Evolutionary conservation across 495 filamentous ascomycete species (phyloP).

Genomic region (Tuber indicum): DNA sequence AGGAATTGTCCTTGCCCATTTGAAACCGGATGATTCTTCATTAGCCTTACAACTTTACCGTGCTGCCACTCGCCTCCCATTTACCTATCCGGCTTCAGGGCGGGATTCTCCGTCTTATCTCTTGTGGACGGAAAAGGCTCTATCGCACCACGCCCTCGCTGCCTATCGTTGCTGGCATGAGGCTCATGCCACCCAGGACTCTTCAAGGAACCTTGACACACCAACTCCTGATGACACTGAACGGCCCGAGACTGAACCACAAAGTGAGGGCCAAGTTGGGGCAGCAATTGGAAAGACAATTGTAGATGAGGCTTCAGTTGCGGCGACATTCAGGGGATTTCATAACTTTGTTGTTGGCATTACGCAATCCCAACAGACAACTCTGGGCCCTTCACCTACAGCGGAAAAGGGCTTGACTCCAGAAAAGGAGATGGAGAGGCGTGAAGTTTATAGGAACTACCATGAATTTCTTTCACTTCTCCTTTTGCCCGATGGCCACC

Average conservation of each 20-base stretch:
- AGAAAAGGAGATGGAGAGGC: constrained; percentile 34
- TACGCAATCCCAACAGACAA: constrained; percentile 22
- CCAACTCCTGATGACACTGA: neutral
- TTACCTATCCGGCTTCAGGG: constrained; percentile 20
- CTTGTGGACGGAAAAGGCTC: constrained; percentile 40
- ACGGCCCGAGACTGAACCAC: neutral
- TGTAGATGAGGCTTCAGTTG: constrained; percentile 39
- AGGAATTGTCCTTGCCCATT: constrained; percentile 39
- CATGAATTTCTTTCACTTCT: constrained; percentile 40
- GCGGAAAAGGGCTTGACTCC: constrained; percentile 23
- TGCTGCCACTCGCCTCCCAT: constrained; percentile 36
- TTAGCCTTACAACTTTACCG: constrained; percentile 38
- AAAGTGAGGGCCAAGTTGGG: constrained; percentile 26
- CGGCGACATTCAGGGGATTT: constrained; percentile 38
- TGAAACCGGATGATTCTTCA: constrained; percentile 31
- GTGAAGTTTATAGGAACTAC: constrained; percentile 39
- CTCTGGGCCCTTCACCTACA: constrained; percentile 6
- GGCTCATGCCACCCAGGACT: constrained; percentile 45
- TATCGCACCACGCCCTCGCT: constrained; percentile 37
- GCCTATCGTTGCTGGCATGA: constrained; percentile 40
- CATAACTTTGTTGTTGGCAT: constrained; percentile 35
- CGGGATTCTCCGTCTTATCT: constrained; percentile 23
- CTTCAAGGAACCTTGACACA: constrained; percentile 23
- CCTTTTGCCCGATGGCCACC: constrained; percentile 34
- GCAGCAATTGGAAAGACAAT: constrained; percentile 38